A percentile compares a stretch with the other conserved stretches of the same genome.
Evolutionary conservation across 139 green algal genomes (phyloP).

Genomic region (Chlorella sp.): DNA sequence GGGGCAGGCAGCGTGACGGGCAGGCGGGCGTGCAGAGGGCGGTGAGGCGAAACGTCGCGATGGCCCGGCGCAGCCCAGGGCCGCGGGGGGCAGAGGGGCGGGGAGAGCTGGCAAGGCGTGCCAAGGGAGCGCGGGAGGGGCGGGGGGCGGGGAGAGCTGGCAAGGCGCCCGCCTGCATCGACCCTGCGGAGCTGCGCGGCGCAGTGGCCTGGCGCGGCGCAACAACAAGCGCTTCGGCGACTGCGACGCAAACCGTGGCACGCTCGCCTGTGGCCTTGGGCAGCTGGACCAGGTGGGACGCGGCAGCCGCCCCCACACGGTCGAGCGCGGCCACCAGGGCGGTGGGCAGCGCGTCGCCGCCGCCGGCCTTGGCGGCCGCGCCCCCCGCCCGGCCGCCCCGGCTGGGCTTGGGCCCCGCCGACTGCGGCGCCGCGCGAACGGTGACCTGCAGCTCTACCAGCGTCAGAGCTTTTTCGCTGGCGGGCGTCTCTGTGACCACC

Average conservation of each 20-base stretch:
- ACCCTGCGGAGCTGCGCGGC: too few species aligned
- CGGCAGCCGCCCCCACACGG: not conserved
- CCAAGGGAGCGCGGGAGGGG: not conserved
- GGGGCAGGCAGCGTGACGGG: not conserved
- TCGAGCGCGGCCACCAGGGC: not conserved
- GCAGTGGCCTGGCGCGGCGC: too few species aligned
- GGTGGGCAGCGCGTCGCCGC: not conserved
- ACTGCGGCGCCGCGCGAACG: not conserved
- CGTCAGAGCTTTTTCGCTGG: not conserved
- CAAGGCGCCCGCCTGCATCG: too few species aligned
- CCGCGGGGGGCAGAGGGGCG: not conserved
- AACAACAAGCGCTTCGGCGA: too few species aligned
- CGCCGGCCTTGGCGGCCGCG: not conserved
- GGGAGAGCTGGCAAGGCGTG: not conserved
- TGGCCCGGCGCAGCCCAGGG: too few species aligned
- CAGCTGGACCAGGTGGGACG: not conserved
- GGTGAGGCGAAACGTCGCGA: too few species aligned
- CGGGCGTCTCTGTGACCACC: constrained; percentile 33
- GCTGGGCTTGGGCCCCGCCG: not conserved
- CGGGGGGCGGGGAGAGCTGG: too few species aligned
- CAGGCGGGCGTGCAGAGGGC: too few species aligned
- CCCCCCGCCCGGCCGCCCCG: not conserved
- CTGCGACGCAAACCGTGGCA: too few species aligned
- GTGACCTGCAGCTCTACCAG: constrained; percentile 36
- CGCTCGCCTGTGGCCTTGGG: constrained; percentile 11